Evolutionary conservation across 345 rosid genomes (phyloP), one percentile per base, ranked within the genome.

Genomic region (Ceriops tagal): DNA sequence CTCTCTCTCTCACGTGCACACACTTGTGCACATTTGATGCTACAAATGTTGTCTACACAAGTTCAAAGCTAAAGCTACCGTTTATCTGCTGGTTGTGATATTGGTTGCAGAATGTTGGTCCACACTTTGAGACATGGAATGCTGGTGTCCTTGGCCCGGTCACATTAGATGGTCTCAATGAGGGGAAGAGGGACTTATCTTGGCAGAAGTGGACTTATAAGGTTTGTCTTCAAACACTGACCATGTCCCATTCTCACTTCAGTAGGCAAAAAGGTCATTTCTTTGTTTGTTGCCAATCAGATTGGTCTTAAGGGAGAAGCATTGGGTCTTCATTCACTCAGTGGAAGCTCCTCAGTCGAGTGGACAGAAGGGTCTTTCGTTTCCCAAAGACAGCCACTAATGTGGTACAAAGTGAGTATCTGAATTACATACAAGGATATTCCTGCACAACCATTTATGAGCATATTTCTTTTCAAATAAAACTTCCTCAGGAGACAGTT

Each of bases 191-290:
- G 72, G 99, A 96, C 78, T 73, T 96, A 65, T 85, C 99, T 27
- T 89, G 98, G 98, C 97, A 92, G 84, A 92, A 92, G 71, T 96
- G 99, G 99, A 75, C 93, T 53, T 96, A 96, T 79, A 90, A 92
- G 96, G 99, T 95, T 73, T 71, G 72, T 69, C 43, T 64, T 68
- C 68, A 27, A 52, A 21, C 43, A 30, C 30, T 60, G 43, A 22
- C 61, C 13, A 7, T 59, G n/a, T 22, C 8, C 27, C 64, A 22
- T 20, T 15, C 15, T 58, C 56, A 1, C 43, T 34, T 70, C 52
- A 11, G 26, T 27, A 22, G 65, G 35, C 62, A 34, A 59, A 39
- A 30, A 7, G 53, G 35, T 71, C 24, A 70, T 58, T 47, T 15
- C 35, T 39, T 66, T 52, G 37, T 61, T 24, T 66, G 35, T 69